Percentiles rank a stretch among this genome's conserved stretches.
phyloP scores from a whole-genome alignment of 1,284 basidiomycete species.

The Sporisorium graminicola region DNA sequence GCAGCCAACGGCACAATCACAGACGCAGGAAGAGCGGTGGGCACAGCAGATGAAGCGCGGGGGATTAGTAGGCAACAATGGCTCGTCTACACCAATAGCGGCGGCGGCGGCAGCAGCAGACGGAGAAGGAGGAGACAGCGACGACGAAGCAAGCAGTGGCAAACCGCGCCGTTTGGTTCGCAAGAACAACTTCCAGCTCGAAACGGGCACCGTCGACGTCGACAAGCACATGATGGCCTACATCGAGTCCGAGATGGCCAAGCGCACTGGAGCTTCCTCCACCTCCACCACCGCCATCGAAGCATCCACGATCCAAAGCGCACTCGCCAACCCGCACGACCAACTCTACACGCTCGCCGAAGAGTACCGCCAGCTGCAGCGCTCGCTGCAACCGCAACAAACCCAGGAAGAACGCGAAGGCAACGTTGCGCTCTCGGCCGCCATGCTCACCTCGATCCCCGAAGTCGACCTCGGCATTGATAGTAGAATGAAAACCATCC shows the following conservation, averaged over 20 bases:
- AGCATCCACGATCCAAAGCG: not conserved
- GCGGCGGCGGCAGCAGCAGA: not conserved
- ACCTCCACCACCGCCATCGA: not conserved
- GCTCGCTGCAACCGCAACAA: constrained; percentile 72
- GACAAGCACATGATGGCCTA: constrained; percentile 99
- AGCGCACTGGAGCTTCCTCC: constrained; percentile 74
- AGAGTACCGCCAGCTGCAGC: constrained; percentile 72
- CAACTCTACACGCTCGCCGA: constrained; percentile 85
- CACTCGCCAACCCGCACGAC: constrained; percentile 78
- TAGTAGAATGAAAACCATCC: constrained; percentile 89
- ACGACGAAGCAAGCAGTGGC: constrained; percentile 65
- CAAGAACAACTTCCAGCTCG: constrained; percentile 93
- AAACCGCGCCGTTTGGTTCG: constrained; percentile 74
- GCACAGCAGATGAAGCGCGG: constrained; percentile 48
- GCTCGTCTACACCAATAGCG: no score
- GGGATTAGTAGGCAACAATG: constrained; percentile 28
- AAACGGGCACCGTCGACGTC: constrained; percentile 93
- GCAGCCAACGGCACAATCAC: constrained; percentile 8
- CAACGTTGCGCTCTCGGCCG: constrained; percentile 88
- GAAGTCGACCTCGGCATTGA: constrained; percentile 98
- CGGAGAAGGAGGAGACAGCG: constrained; percentile 18
- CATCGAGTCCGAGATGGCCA: constrained; percentile 90
- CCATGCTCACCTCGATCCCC: constrained; percentile 93
- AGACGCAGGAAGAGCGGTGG: constrained; percentile 34
- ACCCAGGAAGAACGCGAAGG: constrained; percentile 79